Percentiles rank a stretch among this genome's conserved stretches.
Conservation (phyloP, 169 alveolate genomes). For the Cryptosporidium tyzzeri region DNA sequence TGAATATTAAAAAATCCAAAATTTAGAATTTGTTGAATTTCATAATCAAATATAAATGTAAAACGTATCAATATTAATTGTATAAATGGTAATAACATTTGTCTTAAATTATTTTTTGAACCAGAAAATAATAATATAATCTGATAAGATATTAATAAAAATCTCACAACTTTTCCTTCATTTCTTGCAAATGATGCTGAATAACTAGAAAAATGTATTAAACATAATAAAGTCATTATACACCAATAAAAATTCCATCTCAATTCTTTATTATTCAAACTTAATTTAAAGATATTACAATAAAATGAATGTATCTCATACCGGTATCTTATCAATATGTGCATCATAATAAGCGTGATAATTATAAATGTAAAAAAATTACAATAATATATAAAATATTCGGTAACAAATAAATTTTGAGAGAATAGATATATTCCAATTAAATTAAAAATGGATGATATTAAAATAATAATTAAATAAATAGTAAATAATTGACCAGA, state of each 20-base stretch:
- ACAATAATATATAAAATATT: neutral
- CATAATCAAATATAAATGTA: neutral
- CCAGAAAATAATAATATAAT: conserved; percentile 48
- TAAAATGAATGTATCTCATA: conserved; percentile 18
- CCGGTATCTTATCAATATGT: neutral
- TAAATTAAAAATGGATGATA: neutral
- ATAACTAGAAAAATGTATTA: conserved; percentile 10
- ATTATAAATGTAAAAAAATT: neutral
- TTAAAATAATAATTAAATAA: neutral
- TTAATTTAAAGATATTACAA: neutral
- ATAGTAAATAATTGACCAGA: neutral
- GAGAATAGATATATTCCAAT: neutral
- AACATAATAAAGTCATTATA: neutral
- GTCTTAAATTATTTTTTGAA: conserved; percentile 15
- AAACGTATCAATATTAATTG: conserved; percentile 28
- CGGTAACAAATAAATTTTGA: neutral
- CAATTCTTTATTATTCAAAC: neutral
- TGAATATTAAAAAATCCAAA: neutral
- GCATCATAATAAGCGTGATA: neutral
- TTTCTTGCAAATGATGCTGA: conserved; percentile 25
- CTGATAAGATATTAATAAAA: conserved; percentile 23
- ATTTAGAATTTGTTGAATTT: neutral
- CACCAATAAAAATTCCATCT: conserved; percentile 52
- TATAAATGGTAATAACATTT: conserved; percentile 12
- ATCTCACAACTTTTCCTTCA: conserved; percentile 20